Conservation (phyloP, 2,329 filamentous ascomycete genomes). For the Apiospora aurea region DNA sequence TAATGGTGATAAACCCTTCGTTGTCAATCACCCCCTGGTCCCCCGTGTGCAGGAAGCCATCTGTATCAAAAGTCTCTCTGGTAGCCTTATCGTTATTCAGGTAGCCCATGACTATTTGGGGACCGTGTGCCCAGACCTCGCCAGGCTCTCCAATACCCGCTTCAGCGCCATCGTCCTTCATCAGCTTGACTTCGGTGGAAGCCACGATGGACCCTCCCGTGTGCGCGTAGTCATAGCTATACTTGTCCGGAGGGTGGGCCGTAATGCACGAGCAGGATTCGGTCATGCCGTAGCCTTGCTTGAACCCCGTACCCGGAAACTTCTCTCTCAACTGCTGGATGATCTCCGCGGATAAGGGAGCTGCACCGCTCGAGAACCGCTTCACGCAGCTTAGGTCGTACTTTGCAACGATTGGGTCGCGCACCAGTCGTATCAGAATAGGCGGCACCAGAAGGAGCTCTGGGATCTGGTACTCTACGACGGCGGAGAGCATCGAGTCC, state of each 20-base stretch:
- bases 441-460: conserved; percentile 67
- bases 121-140: conserved; percentile 80
- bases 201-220: conserved; percentile 72
- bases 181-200: conserved; percentile 68
- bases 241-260: conserved; percentile 67
- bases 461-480: conserved; percentile 58
- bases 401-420: conserved; percentile 58
- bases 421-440: conserved; percentile 66
- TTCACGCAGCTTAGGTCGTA: conserved; percentile 64
- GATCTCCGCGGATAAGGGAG: conserved; percentile 78
- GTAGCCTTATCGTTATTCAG: conserved; percentile 86
- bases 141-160: conserved; percentile 73
- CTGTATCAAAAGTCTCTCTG: conserved; percentile 74
- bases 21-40: conserved; percentile 79
- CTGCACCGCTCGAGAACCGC: conserved; percentile 72
- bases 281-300: conserved; percentile 79
- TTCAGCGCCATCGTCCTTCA: conserved; percentile 75
- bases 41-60: conserved; percentile 82
- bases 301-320: conserved; percentile 62
- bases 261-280: conserved; percentile 79
- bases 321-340: conserved; percentile 66
- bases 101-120: conserved; percentile 82
- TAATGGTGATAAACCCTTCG: conserved; percentile 78
- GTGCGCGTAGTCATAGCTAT: conserved; percentile 64
- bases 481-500: conserved; percentile 60